Evolutionary conservation across 2,329 filamentous ascomycete species (phyloP).

Genomic region (Scedosporium minutisporum): DNA sequence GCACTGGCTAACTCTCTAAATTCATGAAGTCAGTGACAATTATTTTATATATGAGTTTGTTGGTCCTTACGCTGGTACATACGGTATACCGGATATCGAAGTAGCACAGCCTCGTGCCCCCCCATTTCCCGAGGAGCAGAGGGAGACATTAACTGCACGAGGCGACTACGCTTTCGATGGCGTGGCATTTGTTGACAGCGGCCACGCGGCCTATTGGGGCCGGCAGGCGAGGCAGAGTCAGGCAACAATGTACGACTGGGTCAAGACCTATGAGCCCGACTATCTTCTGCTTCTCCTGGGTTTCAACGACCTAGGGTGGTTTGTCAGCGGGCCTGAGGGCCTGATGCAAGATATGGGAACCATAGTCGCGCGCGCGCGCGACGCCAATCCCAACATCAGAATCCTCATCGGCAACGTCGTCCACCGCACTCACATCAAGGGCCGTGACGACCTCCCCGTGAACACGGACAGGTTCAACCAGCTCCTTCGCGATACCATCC

Average conservation of each 20-base stretch:
- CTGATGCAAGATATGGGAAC: constrained; percentile 14
- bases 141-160: background rate
- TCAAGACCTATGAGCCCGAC: constrained; percentile 20
- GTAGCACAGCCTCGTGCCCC: background rate
- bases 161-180: background rate
- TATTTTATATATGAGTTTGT: background rate
- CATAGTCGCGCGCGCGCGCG: constrained; percentile 20
- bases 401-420: constrained; percentile 21
- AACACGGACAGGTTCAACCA: constrained; percentile 18
- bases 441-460: constrained; percentile 15
- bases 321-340: constrained; percentile 11
- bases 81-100: background rate
- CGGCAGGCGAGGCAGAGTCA: constrained; percentile 21
- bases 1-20: background rate
- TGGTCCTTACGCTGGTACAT: background rate
- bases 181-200: background rate
- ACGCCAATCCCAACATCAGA: constrained; percentile 16
- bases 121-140: background rate
- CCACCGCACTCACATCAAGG: constrained; percentile 14
- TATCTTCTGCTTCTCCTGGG: constrained; percentile 23
- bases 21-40: background rate
- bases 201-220: constrained; percentile 16
- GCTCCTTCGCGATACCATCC: constrained; percentile 14
- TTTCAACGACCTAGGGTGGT: constrained; percentile 24
- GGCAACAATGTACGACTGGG: constrained; percentile 16